These are phyloP conservation scores for Ogataea wickerhamii DNA, from an alignment of 805 yeast species.

Conservation along the genomic window DNA sequence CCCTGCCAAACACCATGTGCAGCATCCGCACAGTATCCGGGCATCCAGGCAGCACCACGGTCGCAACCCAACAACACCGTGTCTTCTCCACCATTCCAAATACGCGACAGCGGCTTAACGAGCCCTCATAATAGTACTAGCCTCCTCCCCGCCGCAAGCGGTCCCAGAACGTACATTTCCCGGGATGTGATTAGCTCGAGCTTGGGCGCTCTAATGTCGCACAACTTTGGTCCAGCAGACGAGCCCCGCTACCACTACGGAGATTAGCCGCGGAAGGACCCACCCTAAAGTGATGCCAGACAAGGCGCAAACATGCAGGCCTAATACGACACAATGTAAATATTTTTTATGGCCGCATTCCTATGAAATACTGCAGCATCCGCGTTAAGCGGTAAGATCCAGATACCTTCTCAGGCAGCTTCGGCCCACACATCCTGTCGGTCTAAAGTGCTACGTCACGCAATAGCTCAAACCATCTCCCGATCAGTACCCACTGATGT, in stretches of 20 bases:
- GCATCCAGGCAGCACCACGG: too few species aligned
- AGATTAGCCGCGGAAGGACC: constrained; percentile 1
- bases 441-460: background rate
- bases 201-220: too few species aligned
- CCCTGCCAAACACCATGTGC: too few species aligned
- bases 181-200: too few species aligned
- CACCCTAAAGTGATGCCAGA: background rate
- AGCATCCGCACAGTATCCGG: too few species aligned
- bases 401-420: constrained; percentile 1
- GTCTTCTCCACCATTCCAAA: too few species aligned
- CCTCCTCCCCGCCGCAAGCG: too few species aligned
- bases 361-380: background rate
- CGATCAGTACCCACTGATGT: background rate
- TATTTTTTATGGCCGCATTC: background rate
- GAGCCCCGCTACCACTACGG: background rate
- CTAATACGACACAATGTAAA: background rate
- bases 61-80: too few species aligned
- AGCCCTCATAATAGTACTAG: too few species aligned
- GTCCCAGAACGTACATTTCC: too few species aligned
- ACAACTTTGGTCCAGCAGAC: background rate
- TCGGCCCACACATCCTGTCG: background rate
- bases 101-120: too few species aligned
- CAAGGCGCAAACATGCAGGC: background rate
- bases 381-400: constrained; percentile 2
- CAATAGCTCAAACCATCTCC: background rate